phyloP scores from a whole-genome alignment of 2,329 filamentous ascomycete species.

The Talaromyces atroroseus region DNA sequence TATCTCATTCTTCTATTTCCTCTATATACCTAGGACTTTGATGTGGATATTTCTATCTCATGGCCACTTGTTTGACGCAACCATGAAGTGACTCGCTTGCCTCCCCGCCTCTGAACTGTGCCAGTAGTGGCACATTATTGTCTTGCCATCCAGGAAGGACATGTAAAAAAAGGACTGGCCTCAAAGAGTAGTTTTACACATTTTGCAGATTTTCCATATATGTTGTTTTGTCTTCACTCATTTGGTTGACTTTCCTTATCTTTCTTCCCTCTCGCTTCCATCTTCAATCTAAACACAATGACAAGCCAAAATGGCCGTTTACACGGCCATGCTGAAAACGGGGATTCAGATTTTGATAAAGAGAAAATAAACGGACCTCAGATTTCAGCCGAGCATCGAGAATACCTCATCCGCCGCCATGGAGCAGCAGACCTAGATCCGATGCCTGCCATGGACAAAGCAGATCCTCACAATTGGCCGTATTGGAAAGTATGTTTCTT shows the following conservation, averaged over 20 bases:
- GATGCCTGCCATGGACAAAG: slow-evolving; percentile 44
- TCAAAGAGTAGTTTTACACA: neutral
- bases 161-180: neutral
- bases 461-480: slow-evolving; percentile 54
- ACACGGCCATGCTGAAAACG: neutral
- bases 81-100: neutral
- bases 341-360: neutral
- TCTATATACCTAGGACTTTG: neutral
- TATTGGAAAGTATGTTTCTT: slow-evolving; percentile 43
- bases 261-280: neutral
- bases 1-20: neutral
- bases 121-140: neutral
- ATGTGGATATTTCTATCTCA: neutral
- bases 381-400: slow-evolving; percentile 21
- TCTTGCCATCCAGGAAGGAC: neutral
- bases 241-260: neutral
- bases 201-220: neutral
- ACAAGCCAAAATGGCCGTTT: neutral
- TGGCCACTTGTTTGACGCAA: neutral
- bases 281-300: neutral
- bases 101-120: neutral
- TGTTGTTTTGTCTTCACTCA: neutral
- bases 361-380: neutral
- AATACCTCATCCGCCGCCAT: slow-evolving; percentile 49
- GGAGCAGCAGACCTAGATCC: slow-evolving; percentile 52